These are phyloP conservation scores for Insectozyma bohioensis DNA, from an alignment of 1,139 yeast species.

Conservation along the genomic window DNA sequence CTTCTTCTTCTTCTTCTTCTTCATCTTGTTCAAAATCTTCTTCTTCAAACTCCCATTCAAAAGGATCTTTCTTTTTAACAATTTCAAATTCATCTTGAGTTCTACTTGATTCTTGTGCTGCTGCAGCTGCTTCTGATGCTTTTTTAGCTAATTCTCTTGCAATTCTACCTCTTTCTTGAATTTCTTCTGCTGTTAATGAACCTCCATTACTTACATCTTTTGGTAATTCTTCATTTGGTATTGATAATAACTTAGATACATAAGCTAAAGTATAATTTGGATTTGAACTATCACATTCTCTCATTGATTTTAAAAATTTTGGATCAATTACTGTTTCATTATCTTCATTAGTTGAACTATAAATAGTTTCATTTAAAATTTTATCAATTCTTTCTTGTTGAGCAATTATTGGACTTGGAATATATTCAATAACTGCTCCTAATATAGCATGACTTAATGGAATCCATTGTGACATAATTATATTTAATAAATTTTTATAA, in stretches of 20 bases:
- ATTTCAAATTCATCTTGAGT: conserved; percentile 32
- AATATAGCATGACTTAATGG: conserved; percentile 87
- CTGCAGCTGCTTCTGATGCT: conserved; percentile 62
- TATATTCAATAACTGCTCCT: conserved; percentile 76
- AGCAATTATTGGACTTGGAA: conserved; percentile 81
- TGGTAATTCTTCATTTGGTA: conserved; percentile 81
- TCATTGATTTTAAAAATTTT: conserved; percentile 54
- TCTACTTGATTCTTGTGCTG: conserved; percentile 20
- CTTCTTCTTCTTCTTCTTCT: conserved; percentile 46
- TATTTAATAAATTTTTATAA: conserved; percentile 56
- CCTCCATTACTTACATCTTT: conserved; percentile 35
- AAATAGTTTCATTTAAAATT: conserved; percentile 52
- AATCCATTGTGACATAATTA: conserved; percentile 91
- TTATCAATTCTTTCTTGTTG: conserved; percentile 71
- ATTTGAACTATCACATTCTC: conserved; percentile 53
- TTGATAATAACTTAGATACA: conserved; percentile 84
- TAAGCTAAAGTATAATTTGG: conserved; percentile 68
- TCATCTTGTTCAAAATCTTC: conserved; percentile 39
- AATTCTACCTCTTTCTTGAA: conserved; percentile 61
- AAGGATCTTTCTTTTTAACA: conserved; percentile 32
- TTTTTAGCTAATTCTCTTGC: conserved; percentile 71
- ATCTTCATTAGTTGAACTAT: conserved; percentile 34
- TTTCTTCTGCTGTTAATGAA: conserved; percentile 53
- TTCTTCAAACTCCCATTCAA: conserved; percentile 48
- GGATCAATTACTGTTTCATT: conserved; percentile 41